A percentile compares a stretch with the other conserved stretches of the same genome.
phyloP scores from a whole-genome alignment of 228 moss, liverwort and hornwort species.

The Sphagnum fallax region DNA sequence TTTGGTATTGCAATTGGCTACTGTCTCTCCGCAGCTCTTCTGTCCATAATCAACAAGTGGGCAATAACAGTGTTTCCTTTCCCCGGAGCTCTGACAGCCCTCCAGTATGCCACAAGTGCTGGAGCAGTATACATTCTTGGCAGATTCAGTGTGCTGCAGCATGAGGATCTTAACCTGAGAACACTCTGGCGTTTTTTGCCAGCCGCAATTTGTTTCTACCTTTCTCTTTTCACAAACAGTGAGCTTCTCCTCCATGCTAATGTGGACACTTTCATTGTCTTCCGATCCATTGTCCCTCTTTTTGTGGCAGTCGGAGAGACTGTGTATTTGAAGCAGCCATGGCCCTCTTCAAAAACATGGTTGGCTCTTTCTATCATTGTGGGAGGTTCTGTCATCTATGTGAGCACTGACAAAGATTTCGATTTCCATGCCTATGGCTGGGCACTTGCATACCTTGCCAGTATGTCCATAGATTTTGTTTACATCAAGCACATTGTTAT shows the following conservation, averaged over 20 bases:
- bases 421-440: conserved; percentile 39
- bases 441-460: conserved; percentile 53
- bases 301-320: conserved; percentile 59
- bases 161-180: conserved; percentile 28
- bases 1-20: conserved; percentile 44
- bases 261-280: conserved; percentile 66
- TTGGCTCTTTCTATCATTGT: conserved; percentile 35
- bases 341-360: conserved; percentile 55
- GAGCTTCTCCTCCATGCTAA: conserved; percentile 61
- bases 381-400: conserved; percentile 49
- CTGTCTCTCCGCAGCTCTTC: conserved; percentile 52
- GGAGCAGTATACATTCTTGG: conserved; percentile 43
- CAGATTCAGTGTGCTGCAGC: conserved; percentile 29
- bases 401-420: conserved; percentile 47
- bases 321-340: conserved; percentile 42
- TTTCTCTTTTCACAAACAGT: conserved; percentile 60
- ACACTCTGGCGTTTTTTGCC: conserved; percentile 60
- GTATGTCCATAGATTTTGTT: conserved; percentile 62
- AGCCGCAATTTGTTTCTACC: conserved; percentile 55
- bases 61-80: conserved; percentile 64
- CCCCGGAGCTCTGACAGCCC: conserved; percentile 49
- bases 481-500: conserved; percentile 71
- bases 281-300: conserved; percentile 53
- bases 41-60: conserved; percentile 72
- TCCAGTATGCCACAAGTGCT: conserved; percentile 47